A percentile compares a stretch with the other conserved stretches of the same genome.
Evolutionary conservation across 345 rosid genomes (phyloP).

Genomic region (Mercurialis annua): DNA sequence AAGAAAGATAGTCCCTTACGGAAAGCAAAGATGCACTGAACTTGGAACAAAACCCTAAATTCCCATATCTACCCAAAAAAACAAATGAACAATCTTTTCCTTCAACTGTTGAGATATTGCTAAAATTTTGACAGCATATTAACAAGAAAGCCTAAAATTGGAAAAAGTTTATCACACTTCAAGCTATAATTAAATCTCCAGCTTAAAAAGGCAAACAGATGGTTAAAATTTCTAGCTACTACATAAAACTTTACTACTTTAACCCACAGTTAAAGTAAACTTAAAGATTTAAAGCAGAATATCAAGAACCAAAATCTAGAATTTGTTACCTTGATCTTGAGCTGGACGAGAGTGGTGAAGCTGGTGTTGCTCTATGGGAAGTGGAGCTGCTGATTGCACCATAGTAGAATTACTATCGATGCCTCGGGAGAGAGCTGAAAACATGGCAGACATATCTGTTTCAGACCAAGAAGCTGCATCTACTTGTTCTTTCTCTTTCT

Average conservation of each 20-base stretch:
- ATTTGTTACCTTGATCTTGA: conserved; percentile 19
- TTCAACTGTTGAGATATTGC: background rate
- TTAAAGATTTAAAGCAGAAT: background rate
- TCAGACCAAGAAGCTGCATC: conserved; percentile 49
- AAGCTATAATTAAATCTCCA: background rate
- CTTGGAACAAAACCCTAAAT: conserved; percentile 35
- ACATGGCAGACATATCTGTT: conserved; percentile 79
- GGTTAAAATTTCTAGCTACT: background rate
- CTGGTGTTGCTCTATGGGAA: conserved; percentile 3
- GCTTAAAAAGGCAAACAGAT: background rate
- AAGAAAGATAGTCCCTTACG: conserved; percentile 51
- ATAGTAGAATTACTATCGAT: conserved; percentile 22
- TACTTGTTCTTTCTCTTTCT: conserved; percentile 24
- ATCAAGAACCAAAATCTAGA: background rate
- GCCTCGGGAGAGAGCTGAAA: conserved; percentile 63
- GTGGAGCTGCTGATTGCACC: conserved; percentile 17
- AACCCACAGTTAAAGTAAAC: background rate
- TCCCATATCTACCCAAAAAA: conserved; percentile 10
- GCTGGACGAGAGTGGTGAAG: conserved; percentile 10
- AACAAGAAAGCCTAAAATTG: background rate
- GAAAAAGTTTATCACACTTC: background rate
- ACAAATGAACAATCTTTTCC: too few species aligned
- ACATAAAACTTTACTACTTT: too few species aligned
- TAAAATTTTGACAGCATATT: conserved; percentile 6
- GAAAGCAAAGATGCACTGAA: conserved; percentile 57